Conservation (phyloP, 495 filamentous ascomycete genomes). For the Massariosphaeria phaeospora region DNA sequence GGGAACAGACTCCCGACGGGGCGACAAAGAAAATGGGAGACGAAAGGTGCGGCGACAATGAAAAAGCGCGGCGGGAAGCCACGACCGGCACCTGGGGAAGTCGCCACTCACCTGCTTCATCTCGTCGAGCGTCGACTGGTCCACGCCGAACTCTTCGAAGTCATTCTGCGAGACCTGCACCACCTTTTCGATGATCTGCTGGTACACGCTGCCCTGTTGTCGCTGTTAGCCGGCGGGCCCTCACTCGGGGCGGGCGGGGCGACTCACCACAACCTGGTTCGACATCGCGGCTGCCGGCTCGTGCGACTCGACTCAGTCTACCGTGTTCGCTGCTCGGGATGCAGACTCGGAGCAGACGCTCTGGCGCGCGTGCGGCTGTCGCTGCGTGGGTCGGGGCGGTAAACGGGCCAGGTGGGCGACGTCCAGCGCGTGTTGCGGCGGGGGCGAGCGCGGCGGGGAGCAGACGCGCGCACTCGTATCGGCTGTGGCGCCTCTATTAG, state of each 20-base stretch:
- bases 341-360: too few species aligned
- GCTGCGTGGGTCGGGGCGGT: background rate
- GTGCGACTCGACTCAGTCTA: too few species aligned
- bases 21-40: constrained; percentile 29
- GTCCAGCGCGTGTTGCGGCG: constrained; percentile 19
- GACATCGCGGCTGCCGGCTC: constrained; percentile 23
- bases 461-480: too few species aligned
- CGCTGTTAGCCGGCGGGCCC: constrained; percentile 21
- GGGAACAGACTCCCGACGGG: constrained; percentile 7
- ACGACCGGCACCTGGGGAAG: constrained; percentile 13
- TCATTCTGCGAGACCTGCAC: constrained; percentile 82
- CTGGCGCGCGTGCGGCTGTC: too few species aligned
- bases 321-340: too few species aligned
- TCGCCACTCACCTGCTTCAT: constrained; percentile 68
- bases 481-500: too few species aligned
- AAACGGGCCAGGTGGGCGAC: constrained; percentile 13
- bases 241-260: background rate
- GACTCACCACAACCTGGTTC: constrained; percentile 31
- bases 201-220: constrained; percentile 67
- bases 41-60: constrained; percentile 1
- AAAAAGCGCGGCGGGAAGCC: constrained; percentile 3
- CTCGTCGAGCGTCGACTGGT: constrained; percentile 75
- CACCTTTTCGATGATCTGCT: constrained; percentile 86
- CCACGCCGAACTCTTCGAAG: constrained; percentile 94
- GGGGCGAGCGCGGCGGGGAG: constrained; percentile 1